A percentile compares a stretch with the other conserved stretches of the same genome.
These are phyloP conservation scores for Funneliformis geosporum DNA, from an alignment of 192 early-diverging fungal species.

Conservation along the genomic window DNA sequence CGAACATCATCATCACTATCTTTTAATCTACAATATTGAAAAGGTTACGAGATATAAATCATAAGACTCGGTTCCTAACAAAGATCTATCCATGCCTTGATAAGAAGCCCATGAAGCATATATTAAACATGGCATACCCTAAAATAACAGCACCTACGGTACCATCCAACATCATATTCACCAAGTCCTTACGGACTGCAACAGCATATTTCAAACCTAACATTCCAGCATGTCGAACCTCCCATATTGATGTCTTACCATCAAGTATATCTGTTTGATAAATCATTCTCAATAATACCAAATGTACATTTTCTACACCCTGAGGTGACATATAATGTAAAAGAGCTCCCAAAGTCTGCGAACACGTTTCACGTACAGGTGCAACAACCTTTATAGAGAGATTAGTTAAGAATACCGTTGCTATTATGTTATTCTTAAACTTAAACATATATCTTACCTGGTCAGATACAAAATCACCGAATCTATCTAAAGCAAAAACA, in stretches of 20 bases:
- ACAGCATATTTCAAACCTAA: slow-evolving; percentile 94
- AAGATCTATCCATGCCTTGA: no score
- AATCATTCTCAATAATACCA: slow-evolving; percentile 68
- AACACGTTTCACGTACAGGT: slow-evolving; percentile 95
- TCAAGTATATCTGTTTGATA: slow-evolving; percentile 56
- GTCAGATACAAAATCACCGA: slow-evolving; percentile 96
- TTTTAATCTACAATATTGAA: slow-evolving; percentile 46
- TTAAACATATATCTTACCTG: slow-evolving; percentile 47
- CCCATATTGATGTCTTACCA: slow-evolving; percentile 70
- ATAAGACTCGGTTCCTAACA: no score
- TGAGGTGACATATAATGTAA: slow-evolving; percentile 61
- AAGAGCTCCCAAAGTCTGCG: slow-evolving; percentile 76
- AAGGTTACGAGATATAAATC: background rate
- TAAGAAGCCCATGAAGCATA: no score
- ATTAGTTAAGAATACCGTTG: background rate
- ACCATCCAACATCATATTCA: slow-evolving; percentile 69
- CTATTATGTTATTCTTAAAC: background rate
- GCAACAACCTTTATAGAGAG: slow-evolving; percentile 64
- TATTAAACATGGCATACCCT: slow-evolving; percentile 45
- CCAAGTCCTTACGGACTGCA: slow-evolving; percentile 86
- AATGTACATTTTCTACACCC: slow-evolving; percentile 63
- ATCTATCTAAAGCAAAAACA: slow-evolving; percentile 93
- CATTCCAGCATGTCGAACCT: slow-evolving; percentile 88
- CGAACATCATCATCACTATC: slow-evolving; percentile 95
- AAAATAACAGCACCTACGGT: slow-evolving; percentile 81